Conservation (phyloP, 2,329 filamentous ascomycete species). For the Epichloe festucae region DNA sequence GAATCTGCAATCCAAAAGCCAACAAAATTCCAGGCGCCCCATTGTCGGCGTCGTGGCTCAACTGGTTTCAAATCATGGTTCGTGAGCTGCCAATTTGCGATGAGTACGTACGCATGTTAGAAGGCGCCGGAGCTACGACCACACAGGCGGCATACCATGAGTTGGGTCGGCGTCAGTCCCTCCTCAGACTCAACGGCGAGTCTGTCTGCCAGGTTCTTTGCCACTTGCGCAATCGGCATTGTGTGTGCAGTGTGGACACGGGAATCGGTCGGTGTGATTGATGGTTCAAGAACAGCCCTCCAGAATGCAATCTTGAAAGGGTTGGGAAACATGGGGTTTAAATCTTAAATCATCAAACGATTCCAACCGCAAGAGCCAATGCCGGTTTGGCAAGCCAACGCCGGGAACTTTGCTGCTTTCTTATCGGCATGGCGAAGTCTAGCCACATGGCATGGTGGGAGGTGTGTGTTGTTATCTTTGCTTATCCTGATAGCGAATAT, state of each 20-base stretch:
- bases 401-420: not conserved
- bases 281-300: not conserved
- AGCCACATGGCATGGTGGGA: not conserved
- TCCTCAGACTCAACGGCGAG: conserved; percentile 63
- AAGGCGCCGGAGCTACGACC: not conserved
- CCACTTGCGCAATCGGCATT: conserved; percentile 1
- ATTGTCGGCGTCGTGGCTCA: conserved; percentile 66
- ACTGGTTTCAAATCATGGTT: conserved; percentile 76
- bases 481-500: not conserved
- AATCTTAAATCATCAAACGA: too few relatives aligned
- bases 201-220: conserved; percentile 38
- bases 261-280: not conserved
- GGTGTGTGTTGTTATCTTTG: not conserved
- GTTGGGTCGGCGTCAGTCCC: conserved; percentile 62
- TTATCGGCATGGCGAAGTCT: not conserved
- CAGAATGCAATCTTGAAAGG: not conserved
- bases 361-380: not conserved
- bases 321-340: not conserved
- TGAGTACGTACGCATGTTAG: not conserved
- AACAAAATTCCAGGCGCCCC: conserved; percentile 80
- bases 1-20: conserved; percentile 78
- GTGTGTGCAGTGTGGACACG: not conserved
- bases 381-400: not conserved
- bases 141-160: conserved; percentile 45
- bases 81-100: conserved; percentile 41